A percentile compares a stretch with the other conserved stretches of the same genome.
Evolutionary conservation across 768 basidiomycete species (phyloP).

Genomic region (Mycena albidolilacea): DNA sequence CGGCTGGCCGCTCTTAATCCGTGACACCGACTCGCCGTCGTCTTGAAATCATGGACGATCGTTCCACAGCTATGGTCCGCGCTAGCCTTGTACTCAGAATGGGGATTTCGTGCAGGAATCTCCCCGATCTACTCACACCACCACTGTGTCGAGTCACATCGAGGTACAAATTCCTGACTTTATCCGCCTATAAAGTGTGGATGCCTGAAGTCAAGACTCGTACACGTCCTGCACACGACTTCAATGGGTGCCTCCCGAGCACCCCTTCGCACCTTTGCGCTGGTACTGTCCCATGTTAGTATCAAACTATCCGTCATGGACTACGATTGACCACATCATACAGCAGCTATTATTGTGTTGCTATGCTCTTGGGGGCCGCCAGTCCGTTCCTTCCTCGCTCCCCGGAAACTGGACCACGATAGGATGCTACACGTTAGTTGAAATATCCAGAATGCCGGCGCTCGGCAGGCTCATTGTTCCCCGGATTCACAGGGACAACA

Average conservation of each 20-base stretch:
- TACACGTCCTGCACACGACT: neutral
- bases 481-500: conserved; percentile 62
- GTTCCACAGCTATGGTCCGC: neutral
- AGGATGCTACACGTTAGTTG: conserved; percentile 74
- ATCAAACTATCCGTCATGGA: neutral
- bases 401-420: conserved; percentile 69
- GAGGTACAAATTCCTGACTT: neutral
- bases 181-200: neutral
- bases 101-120: neutral
- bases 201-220: neutral
- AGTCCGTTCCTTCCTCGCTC: conserved; percentile 57
- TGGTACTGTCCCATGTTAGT: neutral
- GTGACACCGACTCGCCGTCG: neutral
- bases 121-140: neutral
- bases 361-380: conserved; percentile 48
- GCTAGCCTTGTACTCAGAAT: neutral
- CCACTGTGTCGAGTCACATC: neutral
- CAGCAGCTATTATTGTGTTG: neutral
- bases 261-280: neutral
- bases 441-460: neutral
- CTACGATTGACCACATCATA: neutral
- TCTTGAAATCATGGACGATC: neutral
- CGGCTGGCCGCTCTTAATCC: neutral
- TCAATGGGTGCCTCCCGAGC: neutral
- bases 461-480: neutral